phyloP scores from a whole-genome alignment of 306 rosid genomes.

The Senna tora region DNA sequence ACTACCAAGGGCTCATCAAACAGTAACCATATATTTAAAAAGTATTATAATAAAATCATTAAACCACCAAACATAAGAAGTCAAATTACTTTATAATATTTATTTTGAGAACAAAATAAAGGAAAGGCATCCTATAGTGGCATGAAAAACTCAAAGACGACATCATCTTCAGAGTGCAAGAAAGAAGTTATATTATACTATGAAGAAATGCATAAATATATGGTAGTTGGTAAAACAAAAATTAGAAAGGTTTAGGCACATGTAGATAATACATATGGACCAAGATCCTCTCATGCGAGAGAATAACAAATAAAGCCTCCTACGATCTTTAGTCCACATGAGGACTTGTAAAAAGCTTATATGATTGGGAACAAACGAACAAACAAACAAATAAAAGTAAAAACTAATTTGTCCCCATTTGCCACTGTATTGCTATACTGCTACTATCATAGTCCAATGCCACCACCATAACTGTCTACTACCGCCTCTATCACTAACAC shows the following conservation, averaged over 20 bases:
- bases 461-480: background rate
- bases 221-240: background rate
- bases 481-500: background rate
- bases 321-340: background rate
- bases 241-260: background rate
- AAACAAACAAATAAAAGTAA: too few relatives aligned
- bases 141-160: background rate
- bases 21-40: background rate
- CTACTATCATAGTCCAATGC: background rate
- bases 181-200: conserved; percentile 1
- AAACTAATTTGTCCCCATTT: background rate
- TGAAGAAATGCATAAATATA: background rate
- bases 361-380: background rate
- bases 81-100: background rate
- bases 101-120: background rate
- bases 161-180: background rate
- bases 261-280: too few relatives aligned
- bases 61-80: background rate
- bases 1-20: background rate
- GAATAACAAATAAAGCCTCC: background rate
- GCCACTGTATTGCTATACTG: background rate
- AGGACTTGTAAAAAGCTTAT: background rate
- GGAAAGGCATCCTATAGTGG: conserved; percentile 3
- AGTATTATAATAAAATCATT: background rate
- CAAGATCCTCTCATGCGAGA: too few relatives aligned